A percentile compares a stretch with the other conserved stretches of the same genome.
Evolutionary conservation across 78 protist species (phyloP).

Genomic region (Dictyostelium intermedium): DNA sequence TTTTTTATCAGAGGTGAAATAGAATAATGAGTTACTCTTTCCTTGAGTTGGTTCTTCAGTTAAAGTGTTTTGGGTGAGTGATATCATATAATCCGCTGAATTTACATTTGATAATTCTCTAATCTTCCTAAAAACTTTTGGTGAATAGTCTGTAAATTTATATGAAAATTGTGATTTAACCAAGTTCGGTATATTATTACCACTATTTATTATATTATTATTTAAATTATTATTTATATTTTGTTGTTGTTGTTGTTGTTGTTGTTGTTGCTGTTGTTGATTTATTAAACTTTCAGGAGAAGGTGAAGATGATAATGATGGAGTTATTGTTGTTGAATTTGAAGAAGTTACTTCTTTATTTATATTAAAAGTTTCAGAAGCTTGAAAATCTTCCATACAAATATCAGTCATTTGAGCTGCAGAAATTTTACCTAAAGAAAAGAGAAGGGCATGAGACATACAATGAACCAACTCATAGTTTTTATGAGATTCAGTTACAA

Average conservation of each 20-base stretch:
- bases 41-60: constrained; percentile 60
- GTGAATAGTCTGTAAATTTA: constrained; percentile 69
- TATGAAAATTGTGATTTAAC: constrained; percentile 14
- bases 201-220: not conserved
- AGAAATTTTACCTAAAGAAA: constrained; percentile 61
- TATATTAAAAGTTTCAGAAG: constrained; percentile 26
- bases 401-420: constrained; percentile 28
- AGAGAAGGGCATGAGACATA: constrained; percentile 41
- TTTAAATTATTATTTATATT: not conserved
- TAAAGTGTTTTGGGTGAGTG: constrained; percentile 37
- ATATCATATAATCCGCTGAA: constrained; percentile 67
- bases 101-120: constrained; percentile 45
- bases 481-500: constrained; percentile 34
- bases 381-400: constrained; percentile 19
- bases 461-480: constrained; percentile 53
- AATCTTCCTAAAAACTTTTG: constrained; percentile 65
- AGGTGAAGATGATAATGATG: not conserved
- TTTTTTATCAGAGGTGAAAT: constrained; percentile 63
- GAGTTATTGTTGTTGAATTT: not conserved
- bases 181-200: not conserved
- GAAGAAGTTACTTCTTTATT: not conserved
- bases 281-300: not conserved
- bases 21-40: constrained; percentile 56
- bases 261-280: not conserved
- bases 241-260: not conserved